phyloP scores from a whole-genome alignment of 768 basidiomycete genomes.

The Suillus hirtellus region DNA sequence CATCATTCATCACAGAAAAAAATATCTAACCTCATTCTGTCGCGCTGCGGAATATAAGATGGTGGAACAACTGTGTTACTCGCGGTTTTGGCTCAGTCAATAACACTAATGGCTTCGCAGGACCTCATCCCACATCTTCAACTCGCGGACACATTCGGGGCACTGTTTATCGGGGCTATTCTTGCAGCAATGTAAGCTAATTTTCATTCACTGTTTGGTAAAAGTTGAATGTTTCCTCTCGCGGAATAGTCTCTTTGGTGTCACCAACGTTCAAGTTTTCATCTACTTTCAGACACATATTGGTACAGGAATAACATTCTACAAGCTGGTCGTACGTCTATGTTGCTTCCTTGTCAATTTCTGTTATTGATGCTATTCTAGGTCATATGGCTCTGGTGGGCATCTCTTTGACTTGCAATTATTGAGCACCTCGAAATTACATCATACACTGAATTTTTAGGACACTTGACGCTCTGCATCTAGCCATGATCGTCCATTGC shows the following conservation, averaged over 20 bases:
- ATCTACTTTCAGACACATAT: background rate
- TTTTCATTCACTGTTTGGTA: background rate
- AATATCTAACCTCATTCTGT: background rate
- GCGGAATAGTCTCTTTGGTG: background rate
- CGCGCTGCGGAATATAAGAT: background rate
- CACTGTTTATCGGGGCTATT: background rate
- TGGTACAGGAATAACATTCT: background rate
- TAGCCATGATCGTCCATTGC: slow-evolving; percentile 34
- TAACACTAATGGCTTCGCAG: background rate
- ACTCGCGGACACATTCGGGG: background rate
- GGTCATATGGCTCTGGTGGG: slow-evolving; percentile 1
- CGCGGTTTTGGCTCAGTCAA: background rate
- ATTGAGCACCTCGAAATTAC: background rate
- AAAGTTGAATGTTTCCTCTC: no score
- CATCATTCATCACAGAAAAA: background rate
- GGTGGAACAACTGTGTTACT: background rate
- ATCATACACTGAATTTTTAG: slow-evolving; percentile 17
- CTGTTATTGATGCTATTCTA: background rate
- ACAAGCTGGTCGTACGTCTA: slow-evolving; percentile 1
- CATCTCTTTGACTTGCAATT: background rate
- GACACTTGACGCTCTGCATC: slow-evolving; percentile 38
- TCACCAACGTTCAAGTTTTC: background rate
- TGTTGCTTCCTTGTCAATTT: background rate
- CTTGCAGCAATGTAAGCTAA: background rate
- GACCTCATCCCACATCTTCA: background rate